A percentile compares a stretch with the other conserved stretches of the same genome.
phyloP scores from a whole-genome alignment of 2,329 filamentous ascomycete species.

The Passalora sequoiae region DNA sequence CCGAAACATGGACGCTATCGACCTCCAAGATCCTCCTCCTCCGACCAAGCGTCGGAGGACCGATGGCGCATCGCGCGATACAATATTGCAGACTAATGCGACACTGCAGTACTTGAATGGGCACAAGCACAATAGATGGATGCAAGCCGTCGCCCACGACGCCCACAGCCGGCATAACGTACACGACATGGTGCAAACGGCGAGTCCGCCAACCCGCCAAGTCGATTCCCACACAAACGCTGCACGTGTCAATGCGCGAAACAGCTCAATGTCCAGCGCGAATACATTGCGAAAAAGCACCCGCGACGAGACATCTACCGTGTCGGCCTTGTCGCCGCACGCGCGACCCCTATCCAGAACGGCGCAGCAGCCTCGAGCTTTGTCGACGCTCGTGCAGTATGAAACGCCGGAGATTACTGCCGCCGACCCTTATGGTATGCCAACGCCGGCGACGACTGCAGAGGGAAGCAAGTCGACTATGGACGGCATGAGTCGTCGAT shows the following conservation, averaged over 20 bases:
- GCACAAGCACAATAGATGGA: conserved; percentile 21
- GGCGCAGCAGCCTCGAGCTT: neutral
- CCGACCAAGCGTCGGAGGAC: conserved; percentile 12
- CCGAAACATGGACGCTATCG: conserved; percentile 12
- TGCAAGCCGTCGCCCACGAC: conserved; percentile 6
- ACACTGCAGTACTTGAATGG: conserved; percentile 15
- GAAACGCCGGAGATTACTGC: conserved; percentile 7
- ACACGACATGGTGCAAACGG: neutral
- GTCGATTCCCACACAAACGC: too few species aligned
- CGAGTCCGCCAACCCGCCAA: neutral
- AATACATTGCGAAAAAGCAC: neutral
- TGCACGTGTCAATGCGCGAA: neutral
- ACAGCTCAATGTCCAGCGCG: neutral
- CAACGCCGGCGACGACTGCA: neutral
- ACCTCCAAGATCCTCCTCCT: too few species aligned
- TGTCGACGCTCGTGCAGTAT: conserved; percentile 10
- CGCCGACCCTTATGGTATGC: neutral
- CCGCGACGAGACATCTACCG: neutral
- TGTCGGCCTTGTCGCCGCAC: conserved; percentile 1
- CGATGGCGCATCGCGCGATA: conserved; percentile 9
- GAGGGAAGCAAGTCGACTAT: conserved; percentile 10
- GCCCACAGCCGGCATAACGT: neutral
- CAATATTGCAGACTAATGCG: conserved; percentile 18
- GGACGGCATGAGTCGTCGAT: neutral
- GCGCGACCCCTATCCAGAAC: conserved; percentile 3